A percentile compares a stretch with the other conserved stretches of the same genome.
Evolutionary conservation across 352 stramenopile genomes (phyloP).

Genomic region (Pythium apleroticum): DNA sequence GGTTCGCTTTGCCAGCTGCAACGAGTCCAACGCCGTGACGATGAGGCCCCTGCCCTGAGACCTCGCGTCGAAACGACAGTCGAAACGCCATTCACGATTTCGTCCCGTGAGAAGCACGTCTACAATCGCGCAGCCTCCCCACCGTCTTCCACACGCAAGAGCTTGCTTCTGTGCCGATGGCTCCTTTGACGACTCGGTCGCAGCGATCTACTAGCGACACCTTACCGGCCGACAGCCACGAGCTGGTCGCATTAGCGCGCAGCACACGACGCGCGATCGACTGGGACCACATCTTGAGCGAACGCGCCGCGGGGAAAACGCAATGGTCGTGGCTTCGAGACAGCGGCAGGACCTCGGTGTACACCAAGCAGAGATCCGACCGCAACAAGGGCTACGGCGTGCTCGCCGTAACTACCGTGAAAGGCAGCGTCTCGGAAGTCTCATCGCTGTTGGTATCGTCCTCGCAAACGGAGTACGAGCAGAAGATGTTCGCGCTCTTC

Average conservation of each 20-base stretch:
- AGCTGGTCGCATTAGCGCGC: neutral
- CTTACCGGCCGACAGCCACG: neutral
- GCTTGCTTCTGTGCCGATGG: neutral
- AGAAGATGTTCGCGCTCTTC: conserved; percentile 17
- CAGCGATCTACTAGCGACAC: neutral
- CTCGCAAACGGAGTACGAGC: conserved; percentile 3
- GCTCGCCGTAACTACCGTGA: conserved; percentile 10
- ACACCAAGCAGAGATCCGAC: neutral
- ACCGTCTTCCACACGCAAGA: neutral
- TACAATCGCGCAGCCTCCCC: neutral
- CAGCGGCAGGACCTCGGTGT: neutral
- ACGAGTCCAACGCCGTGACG: neutral
- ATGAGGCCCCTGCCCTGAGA: neutral
- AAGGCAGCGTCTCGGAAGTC: conserved; percentile 16
- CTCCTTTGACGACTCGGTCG: neutral
- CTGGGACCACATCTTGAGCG: conserved; percentile 2
- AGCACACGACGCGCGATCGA: neutral
- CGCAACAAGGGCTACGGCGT: neutral
- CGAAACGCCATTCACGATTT: neutral
- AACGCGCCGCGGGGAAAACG: neutral
- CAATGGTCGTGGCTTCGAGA: neutral
- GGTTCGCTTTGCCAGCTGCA: neutral
- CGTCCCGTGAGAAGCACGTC: neutral
- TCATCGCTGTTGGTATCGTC: conserved; percentile 4
- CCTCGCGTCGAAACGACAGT: neutral